Evolutionary conservation across 2,329 filamentous ascomycete species (phyloP).

Genomic region (Aspergillus sp.): DNA sequence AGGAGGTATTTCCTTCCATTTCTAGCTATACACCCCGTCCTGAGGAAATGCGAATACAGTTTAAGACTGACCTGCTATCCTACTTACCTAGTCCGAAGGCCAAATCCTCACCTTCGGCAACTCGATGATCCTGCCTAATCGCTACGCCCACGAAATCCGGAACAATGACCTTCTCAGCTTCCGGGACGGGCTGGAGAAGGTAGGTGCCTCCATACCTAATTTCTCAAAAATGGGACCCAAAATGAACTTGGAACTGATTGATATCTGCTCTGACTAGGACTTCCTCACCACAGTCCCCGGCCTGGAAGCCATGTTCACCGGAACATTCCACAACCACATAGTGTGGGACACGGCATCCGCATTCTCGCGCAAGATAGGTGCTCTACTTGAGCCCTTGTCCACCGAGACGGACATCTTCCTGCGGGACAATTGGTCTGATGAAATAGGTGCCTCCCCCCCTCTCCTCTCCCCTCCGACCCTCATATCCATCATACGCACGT

Average conservation of each 20-base stretch:
- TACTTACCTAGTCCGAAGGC: not conserved
- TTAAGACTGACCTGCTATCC: not conserved
- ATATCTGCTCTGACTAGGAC: not conserved
- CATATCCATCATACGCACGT: not conserved
- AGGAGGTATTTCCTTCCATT: not conserved
- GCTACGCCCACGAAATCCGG: slow-evolving; percentile 8
- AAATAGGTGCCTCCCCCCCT: not conserved
- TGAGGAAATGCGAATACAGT: not conserved
- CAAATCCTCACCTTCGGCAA: slow-evolving; percentile 5
- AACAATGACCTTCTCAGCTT: slow-evolving; percentile 6
- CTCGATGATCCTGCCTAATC: not conserved
- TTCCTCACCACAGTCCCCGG: slow-evolving; percentile 6
- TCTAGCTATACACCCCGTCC: not conserved
- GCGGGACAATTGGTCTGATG: not conserved
- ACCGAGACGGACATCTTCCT: not conserved
- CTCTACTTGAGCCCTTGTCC: not conserved
- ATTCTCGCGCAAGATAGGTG: not conserved
- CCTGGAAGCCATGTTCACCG: slow-evolving; percentile 1
- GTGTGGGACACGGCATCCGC: slow-evolving; percentile 7
- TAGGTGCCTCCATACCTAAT: not conserved
- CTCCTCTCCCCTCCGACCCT: too few species aligned
- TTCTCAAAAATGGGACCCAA: not conserved
- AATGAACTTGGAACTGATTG: not conserved
- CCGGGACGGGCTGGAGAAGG: not conserved
- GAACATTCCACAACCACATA: slow-evolving; percentile 5